phyloP scores from a whole-genome alignment of 1,284 basidiomycete genomes.

The Mycosarcoma maydis region DNA sequence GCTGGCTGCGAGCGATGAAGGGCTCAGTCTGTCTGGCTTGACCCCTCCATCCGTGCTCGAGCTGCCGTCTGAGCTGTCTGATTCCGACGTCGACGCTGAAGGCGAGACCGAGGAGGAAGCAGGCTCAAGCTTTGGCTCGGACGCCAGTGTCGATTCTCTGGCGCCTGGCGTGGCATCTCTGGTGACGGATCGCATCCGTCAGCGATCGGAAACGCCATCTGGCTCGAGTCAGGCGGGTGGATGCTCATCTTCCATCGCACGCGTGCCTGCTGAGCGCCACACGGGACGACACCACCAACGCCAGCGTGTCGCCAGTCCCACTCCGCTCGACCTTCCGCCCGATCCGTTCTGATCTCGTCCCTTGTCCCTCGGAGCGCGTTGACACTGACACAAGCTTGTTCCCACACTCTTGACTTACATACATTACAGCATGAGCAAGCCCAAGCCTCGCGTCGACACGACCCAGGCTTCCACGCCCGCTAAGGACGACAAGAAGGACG shows the following conservation, averaged over 20 bases:
- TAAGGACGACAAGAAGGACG: slow-evolving; percentile 39
- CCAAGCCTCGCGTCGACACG: slow-evolving; percentile 54
- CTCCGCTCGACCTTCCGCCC: not conserved
- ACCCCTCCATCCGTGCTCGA: slow-evolving; percentile 3
- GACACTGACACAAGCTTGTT: no score
- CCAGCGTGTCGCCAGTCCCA: slow-evolving; percentile 7
- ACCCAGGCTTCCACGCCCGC: slow-evolving; percentile 47
- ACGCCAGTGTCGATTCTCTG: not conserved
- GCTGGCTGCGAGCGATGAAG: not conserved
- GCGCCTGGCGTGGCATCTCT: no score
- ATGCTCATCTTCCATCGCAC: not conserved
- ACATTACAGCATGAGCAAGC: slow-evolving; percentile 51
- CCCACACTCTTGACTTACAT: no score
- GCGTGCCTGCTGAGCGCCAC: no score
- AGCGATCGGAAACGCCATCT: slow-evolving; percentile 23
- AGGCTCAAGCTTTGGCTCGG: not conserved
- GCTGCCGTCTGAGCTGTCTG: slow-evolving; percentile 18
- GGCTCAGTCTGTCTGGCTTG: not conserved
- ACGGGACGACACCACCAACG: slow-evolving; percentile 17
- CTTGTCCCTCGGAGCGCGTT: no score
- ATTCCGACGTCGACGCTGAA: slow-evolving; percentile 12
- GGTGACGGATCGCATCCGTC: slow-evolving; percentile 5
- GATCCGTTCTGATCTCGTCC: no score
- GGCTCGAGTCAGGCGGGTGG: not conserved
- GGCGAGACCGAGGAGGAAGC: slow-evolving; percentile 4